Evolutionary conservation across 2,329 filamentous ascomycete species (phyloP).

Genomic region (Huntiella savannae): DNA sequence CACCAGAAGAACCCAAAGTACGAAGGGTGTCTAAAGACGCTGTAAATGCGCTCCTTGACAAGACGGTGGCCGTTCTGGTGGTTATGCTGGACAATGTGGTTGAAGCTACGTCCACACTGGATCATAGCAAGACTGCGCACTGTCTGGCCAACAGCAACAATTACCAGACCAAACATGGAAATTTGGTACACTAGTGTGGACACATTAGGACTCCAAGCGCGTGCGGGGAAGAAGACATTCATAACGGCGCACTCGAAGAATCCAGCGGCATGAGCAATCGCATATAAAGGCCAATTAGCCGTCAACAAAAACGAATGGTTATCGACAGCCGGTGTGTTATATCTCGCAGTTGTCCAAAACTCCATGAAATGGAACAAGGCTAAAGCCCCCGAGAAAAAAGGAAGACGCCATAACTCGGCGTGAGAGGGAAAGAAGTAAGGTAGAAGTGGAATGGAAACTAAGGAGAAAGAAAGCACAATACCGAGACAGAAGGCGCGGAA

Average conservation of each 20-base stretch:
- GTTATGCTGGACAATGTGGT: constrained; percentile 61
- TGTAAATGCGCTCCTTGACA: constrained; percentile 71
- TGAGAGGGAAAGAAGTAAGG: constrained; percentile 17
- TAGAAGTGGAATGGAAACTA: constrained; percentile 15
- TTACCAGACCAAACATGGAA: constrained; percentile 29
- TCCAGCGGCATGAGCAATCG: constrained; percentile 60
- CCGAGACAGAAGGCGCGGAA: constrained; percentile 37
- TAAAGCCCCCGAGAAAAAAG: constrained; percentile 50
- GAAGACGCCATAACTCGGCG: constrained; percentile 36
- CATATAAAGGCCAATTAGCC: constrained; percentile 70
- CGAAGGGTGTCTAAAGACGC: constrained; percentile 59
- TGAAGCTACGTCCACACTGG: constrained; percentile 79
- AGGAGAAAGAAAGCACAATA: constrained; percentile 21
- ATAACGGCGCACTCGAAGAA: constrained; percentile 52
- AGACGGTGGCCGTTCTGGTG: constrained; percentile 52
- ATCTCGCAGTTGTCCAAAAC: constrained; percentile 73
- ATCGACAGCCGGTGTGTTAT: constrained; percentile 57
- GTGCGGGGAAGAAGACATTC: constrained; percentile 32
- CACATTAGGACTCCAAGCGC: constrained; percentile 27
- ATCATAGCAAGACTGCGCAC: constrained; percentile 73
- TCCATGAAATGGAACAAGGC: constrained; percentile 87
- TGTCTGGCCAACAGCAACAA: constrained; percentile 53
- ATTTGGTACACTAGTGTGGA: neutral
- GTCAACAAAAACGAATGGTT: constrained; percentile 66
- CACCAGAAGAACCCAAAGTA: constrained; percentile 99